Evolutionary conservation across 768 basidiomycete genomes (phyloP), one percentile per base, ranked within the genome.

Genomic region (Naganishia antarctica): DNA sequence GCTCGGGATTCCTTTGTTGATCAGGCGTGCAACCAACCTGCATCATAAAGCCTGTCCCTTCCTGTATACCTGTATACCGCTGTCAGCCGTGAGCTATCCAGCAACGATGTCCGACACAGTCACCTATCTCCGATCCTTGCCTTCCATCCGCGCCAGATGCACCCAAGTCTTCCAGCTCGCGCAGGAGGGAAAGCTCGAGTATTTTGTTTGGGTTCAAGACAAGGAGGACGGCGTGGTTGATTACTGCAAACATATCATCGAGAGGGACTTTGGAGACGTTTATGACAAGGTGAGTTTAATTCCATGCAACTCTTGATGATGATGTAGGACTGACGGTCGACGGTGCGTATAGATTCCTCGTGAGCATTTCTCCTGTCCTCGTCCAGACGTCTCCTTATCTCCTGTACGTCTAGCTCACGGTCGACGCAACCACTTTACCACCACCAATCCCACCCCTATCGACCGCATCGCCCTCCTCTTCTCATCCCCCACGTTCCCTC

Each of bases 71-170:
- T n/a, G n/a, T n/a, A n/a, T n/a, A n/a, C n/a, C n/a, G n/a, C n/a
- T n/a, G n/a, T n/a, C n/a, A n/a, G n/a, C n/a, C n/a, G n/a, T n/a
- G n/a, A n/a, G n/a, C n/a, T n/a, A n/a, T n/a, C n/a, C 34, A 37
- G 15, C 34, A 37, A 37, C 34, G n/a, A 37, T 37, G 34, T 37
- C 34, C 34, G 31, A 51, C n/a, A 28, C 50, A 5, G 50, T 51
- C 29, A 32, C 78, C 5, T 93, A 92, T 73, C 84, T 96, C 46
- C 86, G 87, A 32, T 91, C 89, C 0, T 82, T 96, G 3, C 88
- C 90, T 16, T 84, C 91, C n/a, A 91, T 97, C 70, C 84, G 94
- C 48, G 87, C 92, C 70, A 83, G 90, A 45, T 98, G 91, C 76
- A 74, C 78, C 12, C 82, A 82, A 44, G 90, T 98, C 34, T 85